A percentile compares a stretch with the other conserved stretches of the same genome.
Conservation (phyloP, 352 stramenopile genomes). For the Globisporangium paroecandrum region DNA sequence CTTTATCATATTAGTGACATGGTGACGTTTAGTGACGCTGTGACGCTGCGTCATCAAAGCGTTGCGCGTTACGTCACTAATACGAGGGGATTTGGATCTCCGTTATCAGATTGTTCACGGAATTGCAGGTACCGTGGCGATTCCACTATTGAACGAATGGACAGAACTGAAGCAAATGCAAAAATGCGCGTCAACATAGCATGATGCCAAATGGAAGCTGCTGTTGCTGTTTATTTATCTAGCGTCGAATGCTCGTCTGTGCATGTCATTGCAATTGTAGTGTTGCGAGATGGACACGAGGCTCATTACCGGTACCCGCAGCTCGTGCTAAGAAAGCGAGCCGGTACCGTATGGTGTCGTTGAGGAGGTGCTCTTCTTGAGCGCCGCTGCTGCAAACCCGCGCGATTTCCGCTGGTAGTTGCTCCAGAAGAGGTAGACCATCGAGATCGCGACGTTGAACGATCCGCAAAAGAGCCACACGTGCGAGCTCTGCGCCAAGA, state of each 20-base stretch:
- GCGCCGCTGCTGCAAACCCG: neutral
- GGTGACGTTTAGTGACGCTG: too few relatives aligned
- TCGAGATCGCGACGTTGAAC: slow-evolving; percentile 63
- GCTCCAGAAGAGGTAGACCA: slow-evolving; percentile 62
- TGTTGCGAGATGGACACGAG: neutral
- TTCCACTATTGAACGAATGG: neutral
- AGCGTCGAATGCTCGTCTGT: neutral
- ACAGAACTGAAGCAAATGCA: neutral
- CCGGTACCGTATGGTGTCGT: slow-evolving; percentile 33
- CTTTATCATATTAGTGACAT: neutral
- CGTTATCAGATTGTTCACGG: neutral
- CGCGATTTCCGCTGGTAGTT: slow-evolving; percentile 37
- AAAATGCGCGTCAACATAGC: neutral
- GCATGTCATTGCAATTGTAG: neutral
- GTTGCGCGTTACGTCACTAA: neutral
- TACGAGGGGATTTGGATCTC: neutral
- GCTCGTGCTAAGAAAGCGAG: slow-evolving; percentile 29
- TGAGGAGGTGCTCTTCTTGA: slow-evolving; percentile 2
- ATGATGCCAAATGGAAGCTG: neutral
- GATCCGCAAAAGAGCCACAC: slow-evolving; percentile 72
- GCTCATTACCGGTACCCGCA: neutral
- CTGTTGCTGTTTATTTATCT: neutral
- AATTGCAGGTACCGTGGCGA: neutral
- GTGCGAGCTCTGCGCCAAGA: slow-evolving; percentile 58
- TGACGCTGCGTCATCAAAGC: neutral